These are phyloP conservation scores for Cicer chorassanicum DNA, from an alignment of 306 rosid species.

Conservation along the genomic window DNA sequence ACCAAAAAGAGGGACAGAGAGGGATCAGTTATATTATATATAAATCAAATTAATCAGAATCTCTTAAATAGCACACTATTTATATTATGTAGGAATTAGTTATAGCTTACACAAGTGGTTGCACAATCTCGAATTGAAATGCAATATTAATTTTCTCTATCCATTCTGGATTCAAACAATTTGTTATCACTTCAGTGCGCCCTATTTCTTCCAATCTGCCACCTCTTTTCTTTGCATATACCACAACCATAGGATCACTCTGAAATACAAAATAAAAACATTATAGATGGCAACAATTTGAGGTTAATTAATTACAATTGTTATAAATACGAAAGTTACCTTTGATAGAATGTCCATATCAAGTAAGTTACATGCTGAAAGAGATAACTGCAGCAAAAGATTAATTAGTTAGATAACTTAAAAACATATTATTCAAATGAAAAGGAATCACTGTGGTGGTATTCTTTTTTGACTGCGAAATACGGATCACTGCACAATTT, in stretches of 20 bases:
- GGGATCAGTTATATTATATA: not conserved
- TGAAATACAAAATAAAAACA: conserved; percentile 28
- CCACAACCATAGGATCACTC: conserved; percentile 90
- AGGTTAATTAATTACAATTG: not conserved
- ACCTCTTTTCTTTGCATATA: conserved; percentile 56
- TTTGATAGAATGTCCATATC: conserved; percentile 66
- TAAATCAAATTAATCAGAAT: not conserved
- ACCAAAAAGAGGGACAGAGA: conserved; percentile 16
- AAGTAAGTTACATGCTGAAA: conserved; percentile 68
- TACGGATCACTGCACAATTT: not conserved
- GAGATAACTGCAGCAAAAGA: conserved; percentile 64
- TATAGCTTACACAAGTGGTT: conserved; percentile 67
- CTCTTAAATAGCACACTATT: not conserved
- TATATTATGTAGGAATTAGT: conserved; percentile 15
- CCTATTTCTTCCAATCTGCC: conserved; percentile 79
- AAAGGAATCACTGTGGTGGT: not conserved
- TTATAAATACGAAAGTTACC: conserved; percentile 43
- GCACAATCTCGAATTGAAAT: conserved; percentile 81
- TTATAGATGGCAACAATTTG: not conserved
- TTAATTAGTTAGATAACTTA: not conserved
- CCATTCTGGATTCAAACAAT: conserved; percentile 75
- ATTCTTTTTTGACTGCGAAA: too few relatives aligned
- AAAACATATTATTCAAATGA: not conserved
- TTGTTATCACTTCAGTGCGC: conserved; percentile 81
- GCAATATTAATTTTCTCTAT: conserved; percentile 68